Percentiles rank a stretch among this genome's conserved stretches.
phyloP scores from a whole-genome alignment of 2,329 filamentous ascomycete genomes.

The Dichotomopilus funicola region DNA sequence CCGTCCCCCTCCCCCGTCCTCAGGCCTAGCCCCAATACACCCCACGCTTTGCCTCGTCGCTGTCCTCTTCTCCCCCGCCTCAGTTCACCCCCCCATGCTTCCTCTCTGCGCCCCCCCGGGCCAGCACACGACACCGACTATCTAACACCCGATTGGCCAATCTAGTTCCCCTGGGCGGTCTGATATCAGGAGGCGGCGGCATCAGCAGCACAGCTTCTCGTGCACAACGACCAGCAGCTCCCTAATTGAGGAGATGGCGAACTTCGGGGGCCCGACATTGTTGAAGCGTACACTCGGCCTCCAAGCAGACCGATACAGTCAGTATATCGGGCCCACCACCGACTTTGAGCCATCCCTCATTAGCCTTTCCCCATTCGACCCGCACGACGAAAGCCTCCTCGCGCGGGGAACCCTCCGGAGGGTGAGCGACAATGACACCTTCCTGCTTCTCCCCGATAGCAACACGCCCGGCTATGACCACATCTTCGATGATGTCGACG shows the following conservation, averaged over 20 bases:
- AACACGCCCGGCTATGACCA: conserved; percentile 67
- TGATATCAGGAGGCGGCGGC: conserved; percentile 47
- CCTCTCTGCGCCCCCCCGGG: conserved; percentile 13
- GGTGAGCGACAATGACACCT: conserved; percentile 71
- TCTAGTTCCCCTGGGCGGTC: conserved; percentile 51
- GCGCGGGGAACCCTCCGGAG: conserved; percentile 64
- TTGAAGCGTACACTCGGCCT: conserved; percentile 67
- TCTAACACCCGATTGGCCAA: conserved; percentile 45
- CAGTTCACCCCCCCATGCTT: conserved; percentile 1
- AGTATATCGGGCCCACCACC: conserved; percentile 77
- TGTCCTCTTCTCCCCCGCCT: not conserved
- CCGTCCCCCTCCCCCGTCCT: not conserved
- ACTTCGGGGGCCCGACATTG: conserved; percentile 59
- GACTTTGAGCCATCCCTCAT: conserved; percentile 80
- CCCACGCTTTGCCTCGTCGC: conserved; percentile 6
- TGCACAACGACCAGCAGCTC: conserved; percentile 57
- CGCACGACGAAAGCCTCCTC: conserved; percentile 71
- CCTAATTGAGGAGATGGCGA: conserved; percentile 63
- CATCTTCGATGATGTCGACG: conserved; percentile 57
- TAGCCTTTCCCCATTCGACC: conserved; percentile 72
- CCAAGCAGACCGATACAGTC: conserved; percentile 71
- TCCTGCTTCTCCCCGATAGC: conserved; percentile 71
- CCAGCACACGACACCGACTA: conserved; percentile 21
- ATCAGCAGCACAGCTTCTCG: conserved; percentile 52
- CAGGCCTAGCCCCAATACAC: not conserved